Percentiles rank a stretch among this genome's conserved stretches.
These are phyloP conservation scores for Fusarium fracticaudum DNA, from an alignment of 2,329 filamentous ascomycete genomes.

Conservation along the genomic window DNA sequence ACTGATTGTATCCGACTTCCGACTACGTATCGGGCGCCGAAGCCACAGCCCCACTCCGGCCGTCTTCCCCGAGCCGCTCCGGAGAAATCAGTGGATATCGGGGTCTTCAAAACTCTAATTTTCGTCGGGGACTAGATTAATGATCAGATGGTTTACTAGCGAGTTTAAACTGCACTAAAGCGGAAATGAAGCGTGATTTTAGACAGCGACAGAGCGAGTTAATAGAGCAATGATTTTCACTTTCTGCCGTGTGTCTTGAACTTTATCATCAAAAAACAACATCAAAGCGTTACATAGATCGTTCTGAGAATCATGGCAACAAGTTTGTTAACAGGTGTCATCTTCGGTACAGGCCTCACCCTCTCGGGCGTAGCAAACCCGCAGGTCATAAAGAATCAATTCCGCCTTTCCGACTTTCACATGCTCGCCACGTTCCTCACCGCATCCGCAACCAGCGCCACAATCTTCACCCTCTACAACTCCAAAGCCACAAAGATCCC, in stretches of 20 bases:
- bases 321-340: conserved; percentile 2
- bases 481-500: background rate
- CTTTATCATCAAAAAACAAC: background rate
- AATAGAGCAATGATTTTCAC: background rate
- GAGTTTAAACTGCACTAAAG: background rate
- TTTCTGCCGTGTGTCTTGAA: background rate
- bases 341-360: conserved; percentile 14
- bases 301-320: background rate
- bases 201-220: conserved; percentile 7
- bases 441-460: conserved; percentile 11
- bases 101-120: background rate
- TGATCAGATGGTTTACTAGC: background rate
- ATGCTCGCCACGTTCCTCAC: conserved; percentile 23
- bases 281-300: background rate
- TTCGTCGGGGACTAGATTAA: conserved; percentile 10
- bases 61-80: background rate
- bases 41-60: background rate
- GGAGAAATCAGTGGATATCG: conserved; percentile 5
- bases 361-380: conserved; percentile 14
- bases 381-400: conserved; percentile 14
- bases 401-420: conserved; percentile 16
- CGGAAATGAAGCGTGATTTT: background rate
- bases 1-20: conserved; percentile 3
- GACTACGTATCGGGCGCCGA: background rate
- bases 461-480: conserved; percentile 11